Conservation (phyloP, 148 eudicot species). For the Rhododendron vialii region DNA sequence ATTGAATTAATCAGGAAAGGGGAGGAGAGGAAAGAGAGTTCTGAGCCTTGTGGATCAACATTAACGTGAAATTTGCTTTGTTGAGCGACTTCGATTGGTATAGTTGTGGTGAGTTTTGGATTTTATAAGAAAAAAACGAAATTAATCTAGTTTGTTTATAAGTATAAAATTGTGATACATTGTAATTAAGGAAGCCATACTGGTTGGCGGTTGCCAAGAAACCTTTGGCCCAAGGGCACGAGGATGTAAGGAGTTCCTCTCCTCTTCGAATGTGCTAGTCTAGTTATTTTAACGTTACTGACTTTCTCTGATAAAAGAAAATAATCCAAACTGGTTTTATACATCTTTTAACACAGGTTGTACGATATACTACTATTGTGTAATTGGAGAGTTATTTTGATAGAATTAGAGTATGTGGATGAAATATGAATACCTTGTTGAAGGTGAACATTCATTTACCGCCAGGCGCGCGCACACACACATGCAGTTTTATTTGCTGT, state of each 20-base stretch:
- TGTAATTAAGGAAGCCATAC: background rate
- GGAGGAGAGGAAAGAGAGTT: background rate
- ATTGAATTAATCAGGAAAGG: background rate
- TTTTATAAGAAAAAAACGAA: background rate
- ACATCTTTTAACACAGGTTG: background rate
- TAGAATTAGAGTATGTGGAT: background rate
- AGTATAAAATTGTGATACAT: background rate
- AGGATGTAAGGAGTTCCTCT: background rate
- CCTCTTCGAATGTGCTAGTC: background rate
- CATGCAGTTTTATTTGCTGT: background rate
- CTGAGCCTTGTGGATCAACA: background rate
- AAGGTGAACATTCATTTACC: background rate
- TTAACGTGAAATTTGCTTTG: background rate
- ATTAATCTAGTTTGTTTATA: background rate
- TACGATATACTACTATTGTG: background rate
- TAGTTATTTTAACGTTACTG: background rate
- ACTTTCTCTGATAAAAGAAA: background rate
- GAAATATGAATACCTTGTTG: background rate
- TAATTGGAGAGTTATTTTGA: background rate
- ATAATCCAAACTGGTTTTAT: background rate
- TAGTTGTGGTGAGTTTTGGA: background rate
- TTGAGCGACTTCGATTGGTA: background rate
- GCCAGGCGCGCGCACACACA: background rate
- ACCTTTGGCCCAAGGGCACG: background rate
- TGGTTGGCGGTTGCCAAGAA: background rate